Conservation (phyloP, 2,329 filamentous ascomycete genomes). For the Microsporum canis region DNA sequence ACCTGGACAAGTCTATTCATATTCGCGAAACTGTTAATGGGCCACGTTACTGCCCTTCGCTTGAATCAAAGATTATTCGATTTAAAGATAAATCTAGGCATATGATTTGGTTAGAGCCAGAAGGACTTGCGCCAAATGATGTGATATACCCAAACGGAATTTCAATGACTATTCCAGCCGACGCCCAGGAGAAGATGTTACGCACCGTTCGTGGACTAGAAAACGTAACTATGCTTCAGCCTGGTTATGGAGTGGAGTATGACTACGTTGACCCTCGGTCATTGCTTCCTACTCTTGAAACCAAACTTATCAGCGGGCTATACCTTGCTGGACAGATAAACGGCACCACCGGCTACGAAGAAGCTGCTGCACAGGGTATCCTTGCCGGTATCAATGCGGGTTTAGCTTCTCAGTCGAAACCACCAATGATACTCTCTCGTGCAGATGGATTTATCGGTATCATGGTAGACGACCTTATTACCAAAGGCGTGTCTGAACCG, state of each 20-base stretch:
- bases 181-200: slow-evolving; percentile 75
- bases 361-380: slow-evolving; percentile 87
- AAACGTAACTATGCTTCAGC: slow-evolving; percentile 80
- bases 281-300: slow-evolving; percentile 80
- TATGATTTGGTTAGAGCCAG: slow-evolving; percentile 93
- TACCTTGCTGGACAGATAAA: slow-evolving; percentile 96
- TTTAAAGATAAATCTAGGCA: slow-evolving; percentile 72
- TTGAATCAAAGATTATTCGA: slow-evolving; percentile 86
- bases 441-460: slow-evolving; percentile 94
- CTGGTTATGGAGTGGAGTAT: slow-evolving; percentile 95
- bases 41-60: slow-evolving; percentile 85
- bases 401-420: slow-evolving; percentile 56
- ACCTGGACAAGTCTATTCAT: slow-evolving; percentile 92
- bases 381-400: slow-evolving; percentile 91
- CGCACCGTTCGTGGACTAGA: slow-evolving; percentile 81
- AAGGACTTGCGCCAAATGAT: slow-evolving; percentile 73
- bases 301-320: slow-evolving; percentile 77
- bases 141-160: slow-evolving; percentile 93
- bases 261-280: slow-evolving; percentile 94
- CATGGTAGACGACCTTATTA: slow-evolving; percentile 96
- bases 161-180: slow-evolving; percentile 88
- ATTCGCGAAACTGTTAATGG: slow-evolving; percentile 92
- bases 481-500: slow-evolving; percentile 90
- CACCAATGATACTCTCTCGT: slow-evolving; percentile 58
- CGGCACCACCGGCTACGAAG: slow-evolving; percentile 95